Base-by-base conservation (phyloP, 2,329 filamentous ascomycete species). In the Aspergillus amoenus region DNA sequence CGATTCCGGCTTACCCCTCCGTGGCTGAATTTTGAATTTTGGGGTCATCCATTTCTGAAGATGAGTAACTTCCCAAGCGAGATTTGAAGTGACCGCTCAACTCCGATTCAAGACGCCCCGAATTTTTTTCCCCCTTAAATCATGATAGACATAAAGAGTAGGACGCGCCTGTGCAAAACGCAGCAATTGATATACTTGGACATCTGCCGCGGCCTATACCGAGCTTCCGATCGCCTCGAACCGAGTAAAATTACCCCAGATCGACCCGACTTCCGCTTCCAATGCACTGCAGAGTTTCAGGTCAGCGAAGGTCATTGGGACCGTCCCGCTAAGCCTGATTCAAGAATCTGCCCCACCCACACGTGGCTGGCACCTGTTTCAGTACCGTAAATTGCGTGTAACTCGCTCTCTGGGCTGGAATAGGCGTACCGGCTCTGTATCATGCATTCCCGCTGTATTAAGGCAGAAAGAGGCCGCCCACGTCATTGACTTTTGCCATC, bases 351-450 rank as follows among this genome's bases (percentile, higher is more conserved):
- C 56, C 55, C 60, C 56, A 60, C 59, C 43, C 51, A 57, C 63
- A 66, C 64, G 64, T 66, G 63, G 64, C 63, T 61, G 48, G 52
- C 52, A 57, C 42, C 41, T 46, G 43, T 53, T 43, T 54, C 34
- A 47, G 34, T 55, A 47, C 52, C 43, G 24, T 46, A 32, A 30
- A 48, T 39, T 27, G n/a, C 21, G 43, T 41, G 45, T 34, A 49
- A 47, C 37, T 24, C 43, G 11, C 13, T 30, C 27, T 30, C 9
- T 9, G 27, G 27, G 27, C 27, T 30, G 27, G 27, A 30, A 30
- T 30, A 30, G 27, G 27, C 27, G 27, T 30, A 30, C 27, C 27
- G 9, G 27, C 27, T 30, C 27, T 30, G 27, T 30, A 30, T 30
- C 27, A 30, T 30, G 27, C 27, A 30, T 3, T 30, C 27, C 27